A percentile compares a stretch with the other conserved stretches of the same genome.
Conservation (phyloP, 176 grass and related monocot genomes). For the Puccinellia tenuiflora region DNA sequence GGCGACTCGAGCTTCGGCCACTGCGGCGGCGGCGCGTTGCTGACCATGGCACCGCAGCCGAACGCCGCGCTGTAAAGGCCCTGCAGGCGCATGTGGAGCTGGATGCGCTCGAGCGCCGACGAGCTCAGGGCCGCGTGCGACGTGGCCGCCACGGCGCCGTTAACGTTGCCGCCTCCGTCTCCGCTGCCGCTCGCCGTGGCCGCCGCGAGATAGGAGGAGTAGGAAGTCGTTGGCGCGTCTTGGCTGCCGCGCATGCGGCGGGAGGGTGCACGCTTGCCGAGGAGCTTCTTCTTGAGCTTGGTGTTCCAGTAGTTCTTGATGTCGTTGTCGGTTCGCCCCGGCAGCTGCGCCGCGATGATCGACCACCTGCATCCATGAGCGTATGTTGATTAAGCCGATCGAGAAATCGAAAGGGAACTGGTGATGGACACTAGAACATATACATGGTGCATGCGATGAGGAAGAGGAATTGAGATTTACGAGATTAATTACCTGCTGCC, state of each 20-base stretch:
- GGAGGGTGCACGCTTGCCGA: conserved; percentile 55
- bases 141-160: background rate
- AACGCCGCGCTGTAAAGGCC: conserved; percentile 57
- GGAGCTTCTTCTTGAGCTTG: conserved; percentile 93
- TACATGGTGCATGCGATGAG: background rate
- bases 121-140: conserved; percentile 48
- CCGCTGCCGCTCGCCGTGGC: background rate
- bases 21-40: background rate
- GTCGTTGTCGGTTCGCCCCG: conserved; percentile 92
- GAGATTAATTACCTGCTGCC: conserved; percentile 69
- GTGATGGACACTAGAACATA: too few relatives aligned
- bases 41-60: conserved; percentile 12
- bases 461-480: background rate
- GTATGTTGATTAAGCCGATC: background rate
- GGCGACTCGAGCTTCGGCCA: conserved; percentile 47
- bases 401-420: background rate
- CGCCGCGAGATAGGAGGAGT: conserved; percentile 1
- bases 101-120: conserved; percentile 79
- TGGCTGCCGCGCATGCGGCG: conserved; percentile 35
- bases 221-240: background rate
- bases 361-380: conserved; percentile 58
- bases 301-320: conserved; percentile 99
- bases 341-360: conserved; percentile 94
- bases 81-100: conserved; percentile 89
- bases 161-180: background rate